Evolutionary conservation across 352 stramenopile genomes (phyloP), one percentile per base, ranked within the genome.

Genomic region (Pythium insidiosum): DNA sequence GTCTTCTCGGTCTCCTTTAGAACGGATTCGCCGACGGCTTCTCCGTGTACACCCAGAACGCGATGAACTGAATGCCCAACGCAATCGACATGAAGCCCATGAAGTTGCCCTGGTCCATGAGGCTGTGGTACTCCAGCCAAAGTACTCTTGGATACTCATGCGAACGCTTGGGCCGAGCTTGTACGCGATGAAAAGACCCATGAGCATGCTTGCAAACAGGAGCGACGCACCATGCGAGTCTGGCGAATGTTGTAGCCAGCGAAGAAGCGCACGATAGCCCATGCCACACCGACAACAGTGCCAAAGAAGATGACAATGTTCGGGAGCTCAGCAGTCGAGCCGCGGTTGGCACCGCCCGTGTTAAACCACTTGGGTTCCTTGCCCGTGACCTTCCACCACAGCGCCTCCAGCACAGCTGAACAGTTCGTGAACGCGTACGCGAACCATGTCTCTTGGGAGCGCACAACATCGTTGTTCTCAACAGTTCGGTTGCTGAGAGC

Each of bases 91-190:
- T 66, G 23, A 61, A 73, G 53, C 79, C 76, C 54, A 88, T 64
- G 19, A 91, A 83, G 69, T 91, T 91, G 45, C 73, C 76, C 55
- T 91, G 73, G 62, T 88, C 75, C 67, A 65, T 88, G 38, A 88
- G 47, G 51, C 79, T 91, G 58, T 84, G 61, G 62, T 91, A 88
- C 73, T 88, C 79, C 79, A 91, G 56, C 79, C 79, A 70, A 88
- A 91, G 62, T 91, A 91, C 60, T 91, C 79, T 51, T 88, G 76
- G 59, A 91, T 86, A 52, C 73, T 88, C 79, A 91, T 91, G 28
- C 76, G 75, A 18, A 91, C 76, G 35, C 69, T 87, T 1, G 79
- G 79, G 15, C 72, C 75, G 11, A 91, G 58, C 64, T 91, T 91
- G 30, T 82, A 70, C 7, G 67, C 73, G 47, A 91, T 80, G 50